These are phyloP conservation scores for Albatrellus ellisii DNA, from an alignment of 768 basidiomycete species.

Conservation along the genomic window DNA sequence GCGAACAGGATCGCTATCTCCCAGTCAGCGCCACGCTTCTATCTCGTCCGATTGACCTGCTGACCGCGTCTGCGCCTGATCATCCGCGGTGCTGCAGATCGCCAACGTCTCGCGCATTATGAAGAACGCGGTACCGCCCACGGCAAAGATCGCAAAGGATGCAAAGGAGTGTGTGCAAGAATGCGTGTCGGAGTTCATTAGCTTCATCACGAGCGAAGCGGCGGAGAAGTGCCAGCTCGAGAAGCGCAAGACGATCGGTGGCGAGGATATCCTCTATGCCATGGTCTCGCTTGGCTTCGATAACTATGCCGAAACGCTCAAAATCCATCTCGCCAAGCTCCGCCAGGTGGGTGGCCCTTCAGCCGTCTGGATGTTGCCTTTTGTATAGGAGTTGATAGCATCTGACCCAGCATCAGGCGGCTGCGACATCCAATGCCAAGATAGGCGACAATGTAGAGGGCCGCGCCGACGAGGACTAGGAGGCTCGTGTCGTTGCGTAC, in stretches of 20 bases:
- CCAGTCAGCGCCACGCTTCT: conserved; percentile 41
- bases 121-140: conserved; percentile 81
- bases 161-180: conserved; percentile 98
- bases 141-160: conserved; percentile 95
- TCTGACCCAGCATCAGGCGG: conserved; percentile 10
- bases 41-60: not conserved
- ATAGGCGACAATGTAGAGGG: conserved; percentile 6
- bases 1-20: conserved; percentile 92
- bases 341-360: conserved; percentile 41
- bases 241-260: conserved; percentile 96
- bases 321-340: conserved; percentile 86
- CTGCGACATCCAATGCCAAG: conserved; percentile 12
- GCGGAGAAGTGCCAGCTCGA: conserved; percentile 90
- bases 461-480: conserved; percentile 9
- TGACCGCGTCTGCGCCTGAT: not conserved
- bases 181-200: conserved; percentile 96
- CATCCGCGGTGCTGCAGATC: conserved; percentile 40
- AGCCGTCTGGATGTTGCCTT: not conserved
- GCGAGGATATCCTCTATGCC: conserved; percentile 94
- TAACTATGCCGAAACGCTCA: conserved; percentile 84
- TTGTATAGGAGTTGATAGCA: not conserved
- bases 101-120: conserved; percentile 98
- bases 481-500: not conserved
- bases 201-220: conserved; percentile 94
- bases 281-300: conserved; percentile 90